Evolutionary conservation across 2,329 filamentous ascomycete genomes (phyloP).

Genomic region (Calonectria pseudoturangicola): DNA sequence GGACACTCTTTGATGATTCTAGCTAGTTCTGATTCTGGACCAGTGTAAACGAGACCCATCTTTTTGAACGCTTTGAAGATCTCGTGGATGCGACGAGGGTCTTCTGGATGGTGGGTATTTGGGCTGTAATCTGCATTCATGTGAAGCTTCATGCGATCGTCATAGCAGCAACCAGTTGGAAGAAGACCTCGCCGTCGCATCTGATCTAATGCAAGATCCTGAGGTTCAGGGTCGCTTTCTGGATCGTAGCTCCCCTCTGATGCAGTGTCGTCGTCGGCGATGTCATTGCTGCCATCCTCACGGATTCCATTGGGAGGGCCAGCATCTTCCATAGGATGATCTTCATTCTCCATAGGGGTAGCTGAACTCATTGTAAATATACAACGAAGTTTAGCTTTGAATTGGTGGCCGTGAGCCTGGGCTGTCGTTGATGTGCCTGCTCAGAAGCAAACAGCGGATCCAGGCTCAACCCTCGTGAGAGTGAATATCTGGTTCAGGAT

Average conservation of each 20-base stretch:
- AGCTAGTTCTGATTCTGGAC: constrained; percentile 72
- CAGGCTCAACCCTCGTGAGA: constrained; percentile 3
- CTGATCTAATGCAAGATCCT: constrained; percentile 61
- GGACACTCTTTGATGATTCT: constrained; percentile 72
- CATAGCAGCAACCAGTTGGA: constrained; percentile 89
- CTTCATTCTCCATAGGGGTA: constrained; percentile 65
- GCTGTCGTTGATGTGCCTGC: background rate
- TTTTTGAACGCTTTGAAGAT: constrained; percentile 93
- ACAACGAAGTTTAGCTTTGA: background rate
- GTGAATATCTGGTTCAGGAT: constrained; percentile 8
- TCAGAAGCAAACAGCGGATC: background rate
- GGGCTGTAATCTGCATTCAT: constrained; percentile 86
- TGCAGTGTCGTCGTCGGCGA: constrained; percentile 59
- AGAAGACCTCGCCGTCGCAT: constrained; percentile 70
- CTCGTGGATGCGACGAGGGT: constrained; percentile 91
- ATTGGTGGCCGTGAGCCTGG: background rate
- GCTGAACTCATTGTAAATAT: constrained; percentile 28
- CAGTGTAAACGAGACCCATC: constrained; percentile 83
- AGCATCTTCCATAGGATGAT: constrained; percentile 66
- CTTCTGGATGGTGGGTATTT: constrained; percentile 92
- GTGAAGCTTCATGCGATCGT: constrained; percentile 96
- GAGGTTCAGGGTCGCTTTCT: constrained; percentile 60
- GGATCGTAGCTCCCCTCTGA: constrained; percentile 60
- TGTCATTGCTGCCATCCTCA: constrained; percentile 42
- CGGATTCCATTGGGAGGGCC: constrained; percentile 54